Percentiles rank a stretch among this genome's conserved stretches.
phyloP scores from a whole-genome alignment of 2,329 filamentous ascomycete genomes.

The Pseudogymnoascus sp. region DNA sequence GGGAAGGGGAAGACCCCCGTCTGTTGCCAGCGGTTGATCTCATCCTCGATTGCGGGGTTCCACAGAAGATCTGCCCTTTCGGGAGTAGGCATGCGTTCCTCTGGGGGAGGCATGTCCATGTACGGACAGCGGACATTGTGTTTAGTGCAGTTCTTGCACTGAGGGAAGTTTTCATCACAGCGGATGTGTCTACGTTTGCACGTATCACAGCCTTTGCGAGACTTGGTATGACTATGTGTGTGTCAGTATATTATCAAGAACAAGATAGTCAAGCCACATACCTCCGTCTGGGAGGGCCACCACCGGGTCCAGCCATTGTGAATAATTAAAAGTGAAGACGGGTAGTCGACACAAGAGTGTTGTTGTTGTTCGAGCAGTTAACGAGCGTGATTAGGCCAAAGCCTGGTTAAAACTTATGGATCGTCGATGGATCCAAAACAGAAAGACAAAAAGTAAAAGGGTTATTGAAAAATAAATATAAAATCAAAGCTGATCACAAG shows the following conservation, averaged over 20 bases:
- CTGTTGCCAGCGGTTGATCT: conserved; percentile 73
- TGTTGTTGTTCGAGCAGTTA: conserved; percentile 31
- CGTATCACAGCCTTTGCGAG: conserved; percentile 93
- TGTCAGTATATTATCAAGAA: conserved; percentile 16
- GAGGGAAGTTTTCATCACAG: conserved; percentile 94
- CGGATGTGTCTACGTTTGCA: conserved; percentile 97
- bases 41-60: conserved; percentile 74
- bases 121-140: conserved; percentile 98
- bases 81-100: conserved; percentile 52
- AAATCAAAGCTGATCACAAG: background rate
- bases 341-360: conserved; percentile 23
- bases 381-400: conserved; percentile 10
- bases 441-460: background rate
- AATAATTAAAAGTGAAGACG: conserved; percentile 21
- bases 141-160: conserved; percentile 98
- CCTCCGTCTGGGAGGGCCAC: conserved; percentile 76
- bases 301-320: conserved; percentile 85
- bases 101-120: conserved; percentile 71
- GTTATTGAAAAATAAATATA: background rate
- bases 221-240: conserved; percentile 81
- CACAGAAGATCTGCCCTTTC: conserved; percentile 67
- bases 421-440: background rate
- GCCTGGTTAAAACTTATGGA: conserved; percentile 5
- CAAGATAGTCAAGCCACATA: conserved; percentile 28
- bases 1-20: conserved; percentile 82